Evolutionary conservation across 352 stramenopile genomes (phyloP).

Genomic region (Globisporangium nodosum): DNA sequence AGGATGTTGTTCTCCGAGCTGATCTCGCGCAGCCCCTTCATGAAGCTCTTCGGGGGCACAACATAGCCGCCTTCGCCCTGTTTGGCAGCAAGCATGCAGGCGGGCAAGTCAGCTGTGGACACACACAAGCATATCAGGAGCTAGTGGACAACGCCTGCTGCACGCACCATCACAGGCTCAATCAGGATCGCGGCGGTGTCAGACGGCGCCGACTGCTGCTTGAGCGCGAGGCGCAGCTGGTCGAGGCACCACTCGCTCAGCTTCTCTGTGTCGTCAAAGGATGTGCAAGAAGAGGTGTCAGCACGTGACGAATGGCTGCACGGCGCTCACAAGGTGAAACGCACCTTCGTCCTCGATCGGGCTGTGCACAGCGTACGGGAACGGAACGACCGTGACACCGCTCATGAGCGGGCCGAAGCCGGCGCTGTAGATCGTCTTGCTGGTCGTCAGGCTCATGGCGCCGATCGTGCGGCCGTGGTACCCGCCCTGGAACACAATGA

Average conservation of each 20-base stretch:
- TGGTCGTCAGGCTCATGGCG: slow-evolving; percentile 91
- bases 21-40: slow-evolving; percentile 83
- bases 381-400: slow-evolving; percentile 81
- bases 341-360: slow-evolving; percentile 68
- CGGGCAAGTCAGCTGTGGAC: neutral
- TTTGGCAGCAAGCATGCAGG: neutral
- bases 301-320: neutral
- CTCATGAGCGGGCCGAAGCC: slow-evolving; percentile 77
- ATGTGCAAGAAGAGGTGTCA: neutral
- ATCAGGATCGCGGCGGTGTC: slow-evolving; percentile 90
- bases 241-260: slow-evolving; percentile 72
- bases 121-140: neutral
- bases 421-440: slow-evolving; percentile 86
- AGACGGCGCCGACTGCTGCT: slow-evolving; percentile 85
- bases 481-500: slow-evolving; percentile 89
- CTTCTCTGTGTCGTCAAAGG: slow-evolving; percentile 27
- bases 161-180: slow-evolving; percentile 72
- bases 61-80: slow-evolving; percentile 94
- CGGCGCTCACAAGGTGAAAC: neutral
- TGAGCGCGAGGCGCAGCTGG: slow-evolving; percentile 83
- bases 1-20: slow-evolving; percentile 94
- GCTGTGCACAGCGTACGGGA: slow-evolving; percentile 84
- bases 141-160: neutral
- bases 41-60: slow-evolving; percentile 89
- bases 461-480: slow-evolving; percentile 91